These are phyloP conservation scores for Silene conica DNA, from an alignment of 148 eudicot genomes.

Conservation along the genomic window DNA sequence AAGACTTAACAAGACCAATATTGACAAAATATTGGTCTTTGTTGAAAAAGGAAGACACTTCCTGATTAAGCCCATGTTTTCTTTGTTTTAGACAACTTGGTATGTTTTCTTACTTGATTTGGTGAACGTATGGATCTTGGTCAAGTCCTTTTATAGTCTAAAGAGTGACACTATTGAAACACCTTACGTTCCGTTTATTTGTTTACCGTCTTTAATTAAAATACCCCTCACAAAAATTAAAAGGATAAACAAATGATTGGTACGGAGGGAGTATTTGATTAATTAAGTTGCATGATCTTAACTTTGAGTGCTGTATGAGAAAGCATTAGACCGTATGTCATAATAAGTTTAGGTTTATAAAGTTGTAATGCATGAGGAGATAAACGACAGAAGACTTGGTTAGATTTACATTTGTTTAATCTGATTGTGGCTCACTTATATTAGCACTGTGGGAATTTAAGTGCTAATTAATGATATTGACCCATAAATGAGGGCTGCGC, in stretches of 20 bases:
- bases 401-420: conserved; percentile 15
- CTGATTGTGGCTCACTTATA: conserved; percentile 14
- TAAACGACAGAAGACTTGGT: conserved; percentile 24
- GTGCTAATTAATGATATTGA: conserved; percentile 27
- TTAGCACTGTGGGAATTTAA: conserved; percentile 17
- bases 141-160: conserved; percentile 24
- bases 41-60: conserved; percentile 16
- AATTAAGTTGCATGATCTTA: conserved; percentile 20
- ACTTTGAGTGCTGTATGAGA: conserved; percentile 18
- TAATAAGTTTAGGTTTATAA: neutral
- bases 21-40: neutral
- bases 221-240: too few species aligned
- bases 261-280: neutral
- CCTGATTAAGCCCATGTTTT: conserved; percentile 21
- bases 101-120: conserved; percentile 10
- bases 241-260: too few species aligned
- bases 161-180: conserved; percentile 6
- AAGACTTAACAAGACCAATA: conserved; percentile 33
- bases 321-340: conserved; percentile 17
- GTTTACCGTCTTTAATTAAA: too few species aligned
- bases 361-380: conserved; percentile 5
- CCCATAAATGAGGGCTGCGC: conserved; percentile 28
- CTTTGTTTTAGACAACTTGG: conserved; percentile 6
- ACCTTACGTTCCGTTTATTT: too few species aligned
- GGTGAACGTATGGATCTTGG: conserved; percentile 6